A percentile compares a stretch with the other conserved stretches of the same genome.
Evolutionary conservation across 257 asterid genomes (phyloP).

Genomic region (Linderniella brevidens): DNA sequence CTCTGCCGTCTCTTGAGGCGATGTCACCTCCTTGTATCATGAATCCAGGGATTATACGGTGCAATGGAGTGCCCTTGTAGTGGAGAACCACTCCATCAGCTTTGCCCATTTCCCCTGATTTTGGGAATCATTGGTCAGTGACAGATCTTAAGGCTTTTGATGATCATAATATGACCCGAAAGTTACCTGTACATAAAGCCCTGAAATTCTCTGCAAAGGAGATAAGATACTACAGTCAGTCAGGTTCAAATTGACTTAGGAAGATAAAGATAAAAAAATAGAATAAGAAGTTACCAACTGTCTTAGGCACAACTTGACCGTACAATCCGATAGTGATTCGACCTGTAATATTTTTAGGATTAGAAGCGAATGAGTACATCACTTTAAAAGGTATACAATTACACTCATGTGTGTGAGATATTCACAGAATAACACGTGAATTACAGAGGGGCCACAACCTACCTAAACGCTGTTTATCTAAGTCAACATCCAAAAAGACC

Average conservation of each 20-base stretch:
- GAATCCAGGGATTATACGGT: constrained; percentile 94
- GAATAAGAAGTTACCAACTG: constrained; percentile 45
- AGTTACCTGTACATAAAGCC: constrained; percentile 95
- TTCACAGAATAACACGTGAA: neutral
- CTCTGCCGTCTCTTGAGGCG: constrained; percentile 25
- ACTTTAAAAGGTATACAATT: constrained; percentile 6
- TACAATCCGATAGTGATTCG: constrained; percentile 79
- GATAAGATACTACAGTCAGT: constrained; percentile 6
- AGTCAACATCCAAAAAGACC: constrained; percentile 91
- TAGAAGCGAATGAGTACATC: constrained; percentile 8
- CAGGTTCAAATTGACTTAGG: constrained; percentile 12
- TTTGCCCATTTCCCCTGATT: constrained; percentile 83
- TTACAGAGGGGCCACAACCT: constrained; percentile 4
- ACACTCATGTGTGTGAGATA: neutral
- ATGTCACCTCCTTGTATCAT: constrained; percentile 99
- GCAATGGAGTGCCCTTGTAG: constrained; percentile 87
- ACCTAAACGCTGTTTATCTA: constrained; percentile 81
- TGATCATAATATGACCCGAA: neutral
- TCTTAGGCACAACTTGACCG: constrained; percentile 86
- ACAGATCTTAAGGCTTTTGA: neutral
- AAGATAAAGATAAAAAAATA: constrained; percentile 6
- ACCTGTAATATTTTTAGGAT: constrained; percentile 29
- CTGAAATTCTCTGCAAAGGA: constrained; percentile 78
- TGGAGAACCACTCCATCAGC: constrained; percentile 58
- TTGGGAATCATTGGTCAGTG: neutral